These are phyloP conservation scores for Fusarium fujikuroi DNA, from an alignment of 2,329 filamentous ascomycete genomes.

Conservation along the genomic window DNA sequence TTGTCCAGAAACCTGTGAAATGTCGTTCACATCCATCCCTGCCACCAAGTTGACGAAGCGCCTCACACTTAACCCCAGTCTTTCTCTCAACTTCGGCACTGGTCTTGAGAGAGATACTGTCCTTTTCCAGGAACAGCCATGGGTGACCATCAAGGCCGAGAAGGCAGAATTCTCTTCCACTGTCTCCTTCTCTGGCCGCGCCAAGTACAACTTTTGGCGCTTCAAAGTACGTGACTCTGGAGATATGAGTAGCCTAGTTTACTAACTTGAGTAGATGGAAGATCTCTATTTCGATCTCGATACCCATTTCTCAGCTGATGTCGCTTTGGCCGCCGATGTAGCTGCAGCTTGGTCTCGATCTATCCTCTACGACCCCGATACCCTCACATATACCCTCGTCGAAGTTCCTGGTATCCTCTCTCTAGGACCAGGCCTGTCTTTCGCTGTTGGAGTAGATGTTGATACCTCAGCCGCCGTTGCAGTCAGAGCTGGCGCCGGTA, in stretches of 20 bases:
- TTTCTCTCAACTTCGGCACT: neutral
- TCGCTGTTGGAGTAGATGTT: constrained; percentile 1
- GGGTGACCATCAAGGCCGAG: constrained; percentile 15
- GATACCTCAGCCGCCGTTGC: constrained; percentile 10
- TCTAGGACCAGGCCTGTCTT: constrained; percentile 1
- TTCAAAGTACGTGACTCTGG: neutral
- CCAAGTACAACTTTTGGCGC: constrained; percentile 21
- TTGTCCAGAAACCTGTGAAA: constrained; percentile 2
- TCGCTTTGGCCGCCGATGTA: neutral
- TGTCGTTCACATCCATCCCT: constrained; percentile 12
- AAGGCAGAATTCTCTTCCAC: constrained; percentile 18
- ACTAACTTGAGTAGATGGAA: constrained; percentile 1
- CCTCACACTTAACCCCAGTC: neutral
- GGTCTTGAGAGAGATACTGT: constrained; percentile 7
- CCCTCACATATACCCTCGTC: neutral
- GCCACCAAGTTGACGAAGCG: constrained; percentile 9
- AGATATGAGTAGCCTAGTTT: too few species aligned
- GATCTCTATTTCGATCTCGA: constrained; percentile 13
- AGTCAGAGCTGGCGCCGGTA: constrained; percentile 1
- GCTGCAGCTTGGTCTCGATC: constrained; percentile 11
- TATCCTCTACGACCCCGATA: constrained; percentile 10
- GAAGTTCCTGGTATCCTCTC: constrained; percentile 13
- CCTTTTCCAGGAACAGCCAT: constrained; percentile 8
- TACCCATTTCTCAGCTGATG: constrained; percentile 7
- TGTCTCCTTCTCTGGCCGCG: neutral